Conservation (phyloP, 306 rosid species). For the Myrica gale region DNA sequence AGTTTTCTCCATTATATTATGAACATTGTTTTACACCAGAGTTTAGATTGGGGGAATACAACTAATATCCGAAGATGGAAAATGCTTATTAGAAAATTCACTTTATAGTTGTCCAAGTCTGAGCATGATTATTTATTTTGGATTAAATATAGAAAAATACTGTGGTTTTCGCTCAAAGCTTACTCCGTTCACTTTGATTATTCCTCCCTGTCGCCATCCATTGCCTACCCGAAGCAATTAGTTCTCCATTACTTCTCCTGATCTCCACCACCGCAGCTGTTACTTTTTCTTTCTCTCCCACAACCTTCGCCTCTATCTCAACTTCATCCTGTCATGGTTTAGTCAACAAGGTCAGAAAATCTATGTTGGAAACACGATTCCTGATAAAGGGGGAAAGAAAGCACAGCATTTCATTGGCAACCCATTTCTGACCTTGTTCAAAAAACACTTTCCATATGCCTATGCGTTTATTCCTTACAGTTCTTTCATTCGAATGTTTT, state of each 20-base stretch:
- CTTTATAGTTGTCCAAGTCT: too few species aligned
- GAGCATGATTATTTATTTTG: too few species aligned
- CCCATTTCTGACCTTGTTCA: background rate
- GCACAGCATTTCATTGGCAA: too few species aligned
- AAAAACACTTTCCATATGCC: too few species aligned
- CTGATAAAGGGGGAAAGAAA: background rate
- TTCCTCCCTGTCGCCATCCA: slow-evolving; percentile 29
- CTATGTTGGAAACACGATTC: background rate
- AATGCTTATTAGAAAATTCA: too few species aligned
- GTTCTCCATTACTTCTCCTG: slow-evolving; percentile 26
- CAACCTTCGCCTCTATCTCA: slow-evolving; percentile 39
- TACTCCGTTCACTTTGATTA: background rate
- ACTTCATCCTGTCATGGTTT: slow-evolving; percentile 40
- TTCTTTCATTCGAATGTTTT: too few species aligned
- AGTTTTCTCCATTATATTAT: too few species aligned
- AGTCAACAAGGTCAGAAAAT: background rate
- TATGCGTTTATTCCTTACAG: too few species aligned
- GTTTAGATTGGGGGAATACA: too few species aligned
- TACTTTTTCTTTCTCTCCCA: slow-evolving; percentile 30
- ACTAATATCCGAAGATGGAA: too few species aligned
- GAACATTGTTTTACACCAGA: too few species aligned
- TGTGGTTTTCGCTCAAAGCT: slow-evolving; percentile 8
- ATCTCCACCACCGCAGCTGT: slow-evolving; percentile 37
- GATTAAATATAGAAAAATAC: too few species aligned
- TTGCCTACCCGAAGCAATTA: slow-evolving; percentile 42